phyloP scores from a whole-genome alignment of 345 rosid species.

The Streptanthus diversifolius region DNA sequence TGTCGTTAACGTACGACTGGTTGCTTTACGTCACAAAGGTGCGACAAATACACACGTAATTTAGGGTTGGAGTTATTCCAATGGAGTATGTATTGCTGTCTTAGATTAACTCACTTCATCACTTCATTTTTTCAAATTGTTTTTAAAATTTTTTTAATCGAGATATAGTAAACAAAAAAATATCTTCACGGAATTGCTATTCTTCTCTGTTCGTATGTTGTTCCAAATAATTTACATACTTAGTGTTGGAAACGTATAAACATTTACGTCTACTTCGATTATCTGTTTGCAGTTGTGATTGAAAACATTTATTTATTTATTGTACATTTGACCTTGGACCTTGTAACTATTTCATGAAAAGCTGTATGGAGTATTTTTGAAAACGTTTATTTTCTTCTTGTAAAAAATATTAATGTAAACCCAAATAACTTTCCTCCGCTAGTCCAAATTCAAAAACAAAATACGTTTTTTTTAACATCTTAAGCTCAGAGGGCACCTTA shows the following conservation, averaged over 20 bases:
- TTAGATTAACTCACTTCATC: background rate
- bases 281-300: background rate
- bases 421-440: background rate
- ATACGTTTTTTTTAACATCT: background rate
- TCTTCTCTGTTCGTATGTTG: no score
- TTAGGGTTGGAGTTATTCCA: background rate
- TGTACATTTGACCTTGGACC: background rate
- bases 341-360: background rate
- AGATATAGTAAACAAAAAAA: no score
- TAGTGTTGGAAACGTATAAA: background rate
- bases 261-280: background rate
- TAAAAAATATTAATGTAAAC: background rate
- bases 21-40: background rate
- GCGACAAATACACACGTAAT: background rate
- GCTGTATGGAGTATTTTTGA: background rate
- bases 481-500: background rate
- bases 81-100: background rate
- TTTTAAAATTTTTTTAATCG: no score
- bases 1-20: background rate
- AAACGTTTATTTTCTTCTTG: no score
- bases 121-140: background rate
- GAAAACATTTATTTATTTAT: background rate
- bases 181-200: no score
- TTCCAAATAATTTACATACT: no score
- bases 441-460: constrained; percentile 9